These are phyloP conservation scores for Corymbia calophylla DNA, from an alignment of 441 rosid species.

Conservation along the genomic window DNA sequence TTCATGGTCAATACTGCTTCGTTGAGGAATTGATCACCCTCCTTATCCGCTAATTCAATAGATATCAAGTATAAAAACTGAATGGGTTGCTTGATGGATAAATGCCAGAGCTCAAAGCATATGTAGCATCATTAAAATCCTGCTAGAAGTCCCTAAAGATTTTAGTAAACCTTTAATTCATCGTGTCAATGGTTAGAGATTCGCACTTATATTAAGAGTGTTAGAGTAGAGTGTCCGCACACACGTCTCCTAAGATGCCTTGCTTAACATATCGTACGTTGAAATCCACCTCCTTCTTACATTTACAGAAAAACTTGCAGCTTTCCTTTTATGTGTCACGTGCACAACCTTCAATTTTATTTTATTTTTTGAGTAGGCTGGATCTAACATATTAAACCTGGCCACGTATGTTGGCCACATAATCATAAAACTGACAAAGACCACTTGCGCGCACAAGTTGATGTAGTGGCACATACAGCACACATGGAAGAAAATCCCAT, in stretches of 20 bases:
- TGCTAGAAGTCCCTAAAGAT: no score
- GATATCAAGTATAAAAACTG: not conserved
- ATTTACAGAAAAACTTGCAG: not conserved
- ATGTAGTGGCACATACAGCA: not conserved
- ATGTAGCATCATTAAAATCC: not conserved
- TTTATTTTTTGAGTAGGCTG: not conserved
- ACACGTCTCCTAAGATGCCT: not conserved
- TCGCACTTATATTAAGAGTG: no score
- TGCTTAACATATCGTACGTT: not conserved
- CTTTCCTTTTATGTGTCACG: not conserved
- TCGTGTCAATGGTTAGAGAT: no score
- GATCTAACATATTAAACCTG: not conserved
- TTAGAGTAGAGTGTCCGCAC: no score
- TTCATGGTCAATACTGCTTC: not conserved
- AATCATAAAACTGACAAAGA: no score
- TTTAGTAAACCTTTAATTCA: no score
- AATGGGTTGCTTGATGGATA: not conserved
- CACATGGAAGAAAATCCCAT: not conserved
- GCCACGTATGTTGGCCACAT: not conserved
- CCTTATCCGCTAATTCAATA: not conserved
- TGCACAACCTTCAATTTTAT: not conserved
- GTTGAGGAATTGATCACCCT: not conserved
- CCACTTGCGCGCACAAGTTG: not conserved
- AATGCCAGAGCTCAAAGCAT: not conserved
- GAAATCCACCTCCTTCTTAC: not conserved